Base-by-base conservation (phyloP, 371 early-diverging fungal species). In the Mortierella sp. region DNA sequence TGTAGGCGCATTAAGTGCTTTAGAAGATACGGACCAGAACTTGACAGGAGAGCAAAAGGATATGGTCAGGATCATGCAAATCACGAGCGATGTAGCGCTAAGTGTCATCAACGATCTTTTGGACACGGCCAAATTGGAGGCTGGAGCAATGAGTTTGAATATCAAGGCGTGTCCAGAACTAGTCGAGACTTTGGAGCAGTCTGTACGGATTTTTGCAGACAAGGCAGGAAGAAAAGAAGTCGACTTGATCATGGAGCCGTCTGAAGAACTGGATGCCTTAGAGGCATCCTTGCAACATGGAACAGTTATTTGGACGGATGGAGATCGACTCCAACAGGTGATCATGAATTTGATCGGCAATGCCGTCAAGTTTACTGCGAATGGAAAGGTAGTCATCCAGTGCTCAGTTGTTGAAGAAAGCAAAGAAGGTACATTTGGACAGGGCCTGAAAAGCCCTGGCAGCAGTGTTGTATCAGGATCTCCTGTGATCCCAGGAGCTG, bases 81-180 rank as follows among this genome's bases (percentile, higher is more conserved):
- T 75, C 46, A 75, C 84, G 11, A 80, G 81, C 43, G 80, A 82
- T 51, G 77, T 82, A n/a, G 74, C 86, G 6, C 66, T 87, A 70
- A 79, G 81, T 14, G 72, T 89, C 14, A 84, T 89, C 50, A 86
- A 88, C 62, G 87, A 89, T 70, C 81, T 89, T 16, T 68, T 89
- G 28, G 89, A 89, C 57, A 84, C 82, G 48, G 83, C 85, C 19
- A 88, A 86, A 62, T 66, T 89, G 4, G 89, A 89, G 60, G 82
- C 87, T 11, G 86, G 85, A n/a, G 84, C 77, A 14, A 77, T 77
- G 80, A 74, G 57, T 18, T 30, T 80, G 52, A 64, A 26, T 18
- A 70, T 80, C 71, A 74, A 71, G 52, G 80, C 66, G 12, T 77
- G 77, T 21, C 68, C 77, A 0, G 66, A 16, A 21, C 60, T 77